phyloP scores from a whole-genome alignment of 495 filamentous ascomycete genomes.

The Aspergillus saccharolyticus region DNA sequence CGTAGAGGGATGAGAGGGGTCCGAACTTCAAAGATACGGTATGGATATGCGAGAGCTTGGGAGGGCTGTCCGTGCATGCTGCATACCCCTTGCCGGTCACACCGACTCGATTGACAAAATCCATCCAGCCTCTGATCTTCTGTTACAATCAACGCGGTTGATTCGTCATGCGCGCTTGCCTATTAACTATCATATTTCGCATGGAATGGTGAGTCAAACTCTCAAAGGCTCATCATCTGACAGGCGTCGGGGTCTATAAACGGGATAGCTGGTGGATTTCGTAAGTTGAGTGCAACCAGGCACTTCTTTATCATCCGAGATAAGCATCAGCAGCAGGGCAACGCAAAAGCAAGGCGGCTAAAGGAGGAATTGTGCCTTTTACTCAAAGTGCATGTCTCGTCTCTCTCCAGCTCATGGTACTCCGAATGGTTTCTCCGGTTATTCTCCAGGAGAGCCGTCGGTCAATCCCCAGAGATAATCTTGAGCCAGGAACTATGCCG shows the following conservation, averaged over 20 bases:
- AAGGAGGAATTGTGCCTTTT: background rate
- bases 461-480: background rate
- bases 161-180: constrained; percentile 1
- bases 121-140: constrained; percentile 1
- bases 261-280: background rate
- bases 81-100: constrained; percentile 8
- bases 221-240: background rate
- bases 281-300: background rate
- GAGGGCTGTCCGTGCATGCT: constrained; percentile 7
- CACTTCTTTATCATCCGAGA: background rate
- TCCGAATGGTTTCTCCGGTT: background rate
- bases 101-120: constrained; percentile 9
- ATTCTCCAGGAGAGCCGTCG: background rate
- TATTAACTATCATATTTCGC: background rate
- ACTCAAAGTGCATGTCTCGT: background rate
- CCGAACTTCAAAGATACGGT: background rate
- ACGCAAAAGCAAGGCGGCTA: constrained; percentile 2
- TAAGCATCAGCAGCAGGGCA: constrained; percentile 2
- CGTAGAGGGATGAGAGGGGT: background rate
- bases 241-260: background rate
- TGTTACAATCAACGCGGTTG: background rate
- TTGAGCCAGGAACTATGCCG: background rate
- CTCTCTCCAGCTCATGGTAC: too few species aligned
- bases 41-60: background rate
- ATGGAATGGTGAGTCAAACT: background rate